A percentile compares a stretch with the other conserved stretches of the same genome.
Evolutionary conservation across 139 green algal species (phyloP).

Genomic region (Coccomyxa sp.): DNA sequence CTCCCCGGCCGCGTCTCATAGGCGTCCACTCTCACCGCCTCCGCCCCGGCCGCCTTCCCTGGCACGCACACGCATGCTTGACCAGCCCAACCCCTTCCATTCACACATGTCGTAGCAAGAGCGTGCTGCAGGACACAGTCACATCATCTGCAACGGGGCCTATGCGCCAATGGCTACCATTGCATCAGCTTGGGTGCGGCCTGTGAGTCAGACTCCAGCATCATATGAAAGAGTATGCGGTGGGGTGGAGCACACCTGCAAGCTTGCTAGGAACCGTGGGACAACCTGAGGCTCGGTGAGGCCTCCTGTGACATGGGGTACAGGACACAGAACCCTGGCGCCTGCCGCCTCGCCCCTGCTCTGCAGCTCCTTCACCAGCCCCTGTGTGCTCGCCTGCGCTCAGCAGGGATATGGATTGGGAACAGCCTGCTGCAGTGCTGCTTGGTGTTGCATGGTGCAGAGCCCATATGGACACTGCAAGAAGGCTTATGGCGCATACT

Average conservation of each 20-base stretch:
- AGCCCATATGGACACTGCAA: neutral
- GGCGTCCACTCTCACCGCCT: slow-evolving; percentile 35
- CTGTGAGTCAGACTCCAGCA: neutral
- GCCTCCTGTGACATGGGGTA: slow-evolving; percentile 56
- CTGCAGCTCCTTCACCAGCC: slow-evolving; percentile 58
- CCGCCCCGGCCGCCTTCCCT: slow-evolving; percentile 26
- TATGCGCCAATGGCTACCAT: neutral
- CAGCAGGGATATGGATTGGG: neutral
- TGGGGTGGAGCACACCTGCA: slow-evolving; percentile 24
- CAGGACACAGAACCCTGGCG: slow-evolving; percentile 56
- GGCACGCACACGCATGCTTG: too few relatives aligned
- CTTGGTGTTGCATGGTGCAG: neutral
- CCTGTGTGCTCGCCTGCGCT: slow-evolving; percentile 55
- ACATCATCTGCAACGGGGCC: neutral
- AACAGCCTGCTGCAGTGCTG: neutral
- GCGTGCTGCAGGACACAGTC: neutral
- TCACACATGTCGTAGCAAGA: neutral
- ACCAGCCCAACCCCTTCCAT: neutral
- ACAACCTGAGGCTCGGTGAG: slow-evolving; percentile 67
- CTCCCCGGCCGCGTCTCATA: slow-evolving; percentile 55
- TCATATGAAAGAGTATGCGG: neutral
- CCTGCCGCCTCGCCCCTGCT: slow-evolving; percentile 27
- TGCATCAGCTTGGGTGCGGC: neutral
- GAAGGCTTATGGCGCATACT: neutral
- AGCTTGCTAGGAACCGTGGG: slow-evolving; percentile 57